Evolutionary conservation across 805 yeast genomes (phyloP), one percentile per base, ranked within the genome.

Genomic region (Dipodascus albidus): DNA sequence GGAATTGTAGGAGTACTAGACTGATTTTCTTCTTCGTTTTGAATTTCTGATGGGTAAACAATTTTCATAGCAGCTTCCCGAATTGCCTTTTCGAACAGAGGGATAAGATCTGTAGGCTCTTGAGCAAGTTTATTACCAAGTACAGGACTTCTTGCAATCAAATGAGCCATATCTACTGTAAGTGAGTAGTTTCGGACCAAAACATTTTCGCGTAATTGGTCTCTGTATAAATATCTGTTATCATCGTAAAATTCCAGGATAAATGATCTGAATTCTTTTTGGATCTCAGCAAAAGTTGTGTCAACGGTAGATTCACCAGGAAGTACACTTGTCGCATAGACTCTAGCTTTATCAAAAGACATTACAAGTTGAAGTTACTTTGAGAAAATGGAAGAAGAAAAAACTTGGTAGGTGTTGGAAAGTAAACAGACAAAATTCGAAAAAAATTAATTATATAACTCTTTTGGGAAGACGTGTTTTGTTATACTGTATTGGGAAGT

Each of bases 101-200:
- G 95, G 33, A 90, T 80, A 76, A 87, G 81, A 51, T 87, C 96
- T 1, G 84, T 74, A 2, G 99, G 98, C 63, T 86, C 90, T 62
- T 89, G 96, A 54, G 82, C 70, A 57, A 93, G 74, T 59, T 81
- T 80, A 67, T 89, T 91, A 65, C 88, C 90, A 52, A 93, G 74
- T 60, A 87, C 95, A 64, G 88, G 98, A 63, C 88, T 87, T 71
- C 81, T 93, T 6, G 88, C 83, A 53, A 91, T 85, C 54, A 93
- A 71, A 64, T 93, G 96, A 53, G 85, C 95, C 50, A 87, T 76
- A 59, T 86, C 81, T 9, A 93, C 95, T 2, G 79, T 78, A 51
- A 93, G 69, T 44, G 76, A 78, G 69, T 81, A 90, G 62, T 83
- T 80, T 53, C 83, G 83, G 58, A 87, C 83, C 51, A 91, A 73